phyloP scores from a whole-genome alignment of 202 grass and related monocot species.

The Schoenoplectus triqueter region DNA sequence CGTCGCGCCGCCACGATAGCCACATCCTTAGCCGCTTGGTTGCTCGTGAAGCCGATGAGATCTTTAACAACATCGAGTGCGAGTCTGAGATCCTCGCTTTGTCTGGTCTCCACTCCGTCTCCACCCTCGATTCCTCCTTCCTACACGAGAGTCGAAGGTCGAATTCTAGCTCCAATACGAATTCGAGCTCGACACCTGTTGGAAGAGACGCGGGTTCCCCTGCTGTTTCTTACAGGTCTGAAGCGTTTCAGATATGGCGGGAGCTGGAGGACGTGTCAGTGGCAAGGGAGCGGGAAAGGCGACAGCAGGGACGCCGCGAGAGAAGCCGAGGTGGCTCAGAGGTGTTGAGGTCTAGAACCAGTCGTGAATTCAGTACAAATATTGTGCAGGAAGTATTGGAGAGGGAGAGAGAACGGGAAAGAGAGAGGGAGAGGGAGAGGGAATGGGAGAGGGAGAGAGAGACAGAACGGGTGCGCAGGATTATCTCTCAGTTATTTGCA shows the following conservation, averaged over 20 bases:
- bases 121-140: conserved; percentile 80
- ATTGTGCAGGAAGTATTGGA: conserved; percentile 38
- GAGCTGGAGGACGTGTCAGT: conserved; percentile 68
- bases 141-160: conserved; percentile 11
- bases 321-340: conserved; percentile 29
- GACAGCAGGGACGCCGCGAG: conserved; percentile 37
- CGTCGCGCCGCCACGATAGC: conserved; percentile 64
- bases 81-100: conserved; percentile 89
- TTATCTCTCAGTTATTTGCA: conserved; percentile 61
- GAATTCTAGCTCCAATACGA: conserved; percentile 13
- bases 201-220: not conserved
- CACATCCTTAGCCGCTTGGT: conserved; percentile 89
- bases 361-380: conserved; percentile 37
- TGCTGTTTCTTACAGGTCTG: conserved; percentile 44
- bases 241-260: conserved; percentile 98
- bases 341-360: conserved; percentile 38
- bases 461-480: conserved; percentile 55
- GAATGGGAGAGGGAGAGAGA: conserved; percentile 63
- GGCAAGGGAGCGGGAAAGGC: conserved; percentile 42
- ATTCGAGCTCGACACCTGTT: conserved; percentile 18
- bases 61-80: conserved; percentile 95
- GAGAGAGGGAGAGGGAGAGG: conserved; percentile 30
- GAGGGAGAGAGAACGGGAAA: conserved; percentile 40
- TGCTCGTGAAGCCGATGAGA: conserved; percentile 92
- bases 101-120: conserved; percentile 85